Evolutionary conservation across 495 filamentous ascomycete species (phyloP), one percentile per base, ranked within the genome.

Genomic region (Geoglossum glabrum): DNA sequence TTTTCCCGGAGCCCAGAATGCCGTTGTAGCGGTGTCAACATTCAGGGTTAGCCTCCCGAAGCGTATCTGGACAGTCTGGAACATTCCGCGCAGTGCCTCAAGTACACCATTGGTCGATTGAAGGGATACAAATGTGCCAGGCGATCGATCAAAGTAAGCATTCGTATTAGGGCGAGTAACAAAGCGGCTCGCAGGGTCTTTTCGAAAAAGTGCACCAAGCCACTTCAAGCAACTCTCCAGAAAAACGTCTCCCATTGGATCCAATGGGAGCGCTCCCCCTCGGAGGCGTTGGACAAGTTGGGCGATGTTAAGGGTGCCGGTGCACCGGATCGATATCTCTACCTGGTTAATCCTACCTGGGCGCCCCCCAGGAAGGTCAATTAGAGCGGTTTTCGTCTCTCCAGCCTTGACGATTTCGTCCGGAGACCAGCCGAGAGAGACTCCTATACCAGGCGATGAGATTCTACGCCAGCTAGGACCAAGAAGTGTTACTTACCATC

Each of bases 11-110:
- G 49, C 34, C 57, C 57, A 59, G 25, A 59, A 59, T 5, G 50
- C 57, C 21, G 57, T 55, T n/a, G 46, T 59, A 19, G 57, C 57
- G 11, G 57, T 59, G 19, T 59, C 57, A 8, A 59, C 57, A 27
- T 59, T 59, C 3, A 59, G 11, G 25, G 57, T 59, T 13, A 59
- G 31, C 25, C 52, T n/a, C 3, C 57, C 57, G 57, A 59, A 59
- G 23, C 57, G 47, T 13, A 59, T 55, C 49, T 59, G 57, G 19
- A 59, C 47, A 10, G 45, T 54, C n/a, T 59, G 57, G 31, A 57
- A 59, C n/a, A 59, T 59, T 11, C 57, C 57, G 10, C 50, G 46
- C 45, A 21, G 27, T 5, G 57, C 57, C 26, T 59, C 57, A 19
- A 59, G 31, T 7, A 59, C 31, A 5, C 47, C 47, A 15, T 46